phyloP scores from a whole-genome alignment of 2,329 filamentous ascomycete species.

The Penicillium expansum region DNA sequence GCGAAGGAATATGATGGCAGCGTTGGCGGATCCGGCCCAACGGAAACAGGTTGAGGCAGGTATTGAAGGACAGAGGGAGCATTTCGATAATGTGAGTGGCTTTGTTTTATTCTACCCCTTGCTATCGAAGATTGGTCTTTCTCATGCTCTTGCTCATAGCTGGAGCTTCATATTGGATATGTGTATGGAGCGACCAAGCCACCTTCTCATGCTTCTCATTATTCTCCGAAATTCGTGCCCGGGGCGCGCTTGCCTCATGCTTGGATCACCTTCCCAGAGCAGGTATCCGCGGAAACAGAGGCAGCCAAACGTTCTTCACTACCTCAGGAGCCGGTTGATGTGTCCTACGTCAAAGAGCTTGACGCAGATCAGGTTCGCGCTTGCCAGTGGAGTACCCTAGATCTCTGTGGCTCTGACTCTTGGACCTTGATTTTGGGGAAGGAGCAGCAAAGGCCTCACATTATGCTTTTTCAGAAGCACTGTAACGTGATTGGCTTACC shows the following conservation, averaged over 20 bases:
- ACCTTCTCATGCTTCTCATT: conserved; percentile 40
- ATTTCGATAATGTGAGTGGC: conserved; percentile 40
- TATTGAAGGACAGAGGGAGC: conserved; percentile 41
- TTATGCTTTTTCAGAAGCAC: neutral
- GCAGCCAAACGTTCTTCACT: neutral
- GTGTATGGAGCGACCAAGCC: conserved; percentile 38
- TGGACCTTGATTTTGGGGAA: conserved; percentile 33
- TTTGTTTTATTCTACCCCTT: neutral
- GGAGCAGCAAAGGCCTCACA: neutral
- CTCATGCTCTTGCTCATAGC: conserved; percentile 2
- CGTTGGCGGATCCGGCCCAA: conserved; percentile 1
- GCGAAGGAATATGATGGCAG: conserved; percentile 1
- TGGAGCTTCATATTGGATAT: conserved; percentile 47
- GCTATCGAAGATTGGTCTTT: no score
- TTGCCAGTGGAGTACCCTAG: conserved; percentile 37
- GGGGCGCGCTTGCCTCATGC: conserved; percentile 45
- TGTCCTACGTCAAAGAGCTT: conserved; percentile 38
- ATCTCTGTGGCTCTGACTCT: conserved; percentile 33
- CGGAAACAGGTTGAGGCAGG: conserved; percentile 13
- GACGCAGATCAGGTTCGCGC: conserved; percentile 21
- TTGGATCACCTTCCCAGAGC: conserved; percentile 32
- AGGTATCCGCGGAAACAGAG: neutral
- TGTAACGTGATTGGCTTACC: neutral
- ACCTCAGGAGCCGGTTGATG: conserved; percentile 23
- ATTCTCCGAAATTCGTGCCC: conserved; percentile 35